These are phyloP conservation scores for Calonectria hongkongensis DNA, from an alignment of 2,329 filamentous ascomycete genomes.

Conservation along the genomic window DNA sequence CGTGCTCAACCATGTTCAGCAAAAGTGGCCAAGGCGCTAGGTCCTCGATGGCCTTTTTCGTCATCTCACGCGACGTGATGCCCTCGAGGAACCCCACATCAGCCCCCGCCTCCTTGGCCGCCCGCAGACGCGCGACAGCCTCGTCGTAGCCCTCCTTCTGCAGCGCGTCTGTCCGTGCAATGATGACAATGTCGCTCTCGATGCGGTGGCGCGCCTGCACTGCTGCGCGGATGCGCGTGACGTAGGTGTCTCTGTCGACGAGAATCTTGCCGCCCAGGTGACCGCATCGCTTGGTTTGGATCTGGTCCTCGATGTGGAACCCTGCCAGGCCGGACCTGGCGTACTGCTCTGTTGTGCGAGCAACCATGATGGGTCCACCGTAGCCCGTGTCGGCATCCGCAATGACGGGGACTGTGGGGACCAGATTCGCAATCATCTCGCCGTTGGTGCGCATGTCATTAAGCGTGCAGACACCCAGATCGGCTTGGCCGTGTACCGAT, in stretches of 20 bases:
- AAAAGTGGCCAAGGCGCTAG: conserved; percentile 11
- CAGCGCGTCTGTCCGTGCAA: conserved; percentile 1
- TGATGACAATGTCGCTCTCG: conserved; percentile 17
- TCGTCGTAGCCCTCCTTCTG: conserved; percentile 11
- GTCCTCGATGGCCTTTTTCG: neutral
- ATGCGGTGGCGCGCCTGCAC: conserved; percentile 18
- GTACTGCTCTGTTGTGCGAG: conserved; percentile 72
- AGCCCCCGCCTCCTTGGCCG: neutral
- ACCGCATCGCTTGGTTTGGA: conserved; percentile 79
- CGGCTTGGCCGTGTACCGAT: neutral
- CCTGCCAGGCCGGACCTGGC: conserved; percentile 73
- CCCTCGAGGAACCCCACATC: conserved; percentile 14
- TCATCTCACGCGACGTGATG: conserved; percentile 1
- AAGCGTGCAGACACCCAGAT: conserved; percentile 73
- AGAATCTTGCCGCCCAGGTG: conserved; percentile 78
- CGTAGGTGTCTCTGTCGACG: conserved; percentile 60
- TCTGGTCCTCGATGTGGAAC: conserved; percentile 79
- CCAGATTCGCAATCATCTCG: conserved; percentile 78
- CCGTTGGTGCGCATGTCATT: conserved; percentile 79
- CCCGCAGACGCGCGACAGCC: neutral
- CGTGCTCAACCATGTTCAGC: conserved; percentile 17
- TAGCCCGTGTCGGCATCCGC: conserved; percentile 78
- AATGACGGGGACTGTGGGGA: conserved; percentile 74
- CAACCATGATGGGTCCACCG: conserved; percentile 71
- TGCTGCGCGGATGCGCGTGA: neutral